Percentiles rank a stretch among this genome's conserved stretches.
Evolutionary conservation across 139 green algal species (phyloP).

Genomic region (Micromonas pusilla): DNA sequence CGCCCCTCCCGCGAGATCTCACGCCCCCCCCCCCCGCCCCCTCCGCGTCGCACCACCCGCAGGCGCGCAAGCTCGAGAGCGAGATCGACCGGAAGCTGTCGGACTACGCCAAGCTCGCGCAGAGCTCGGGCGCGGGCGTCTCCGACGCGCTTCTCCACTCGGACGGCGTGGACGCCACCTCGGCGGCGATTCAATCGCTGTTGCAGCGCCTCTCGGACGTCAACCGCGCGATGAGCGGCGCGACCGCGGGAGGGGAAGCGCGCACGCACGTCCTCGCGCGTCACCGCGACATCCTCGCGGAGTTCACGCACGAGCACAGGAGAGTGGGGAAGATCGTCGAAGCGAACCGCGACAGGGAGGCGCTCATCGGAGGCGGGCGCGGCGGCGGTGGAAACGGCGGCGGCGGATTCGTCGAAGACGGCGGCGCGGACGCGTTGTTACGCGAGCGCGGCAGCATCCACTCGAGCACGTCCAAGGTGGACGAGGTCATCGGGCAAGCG

Average conservation of each 20-base stretch:
- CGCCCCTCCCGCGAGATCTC: neutral
- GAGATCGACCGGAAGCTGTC: slow-evolving; percentile 86
- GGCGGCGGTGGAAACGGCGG: slow-evolving; percentile 36
- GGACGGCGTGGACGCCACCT: slow-evolving; percentile 42
- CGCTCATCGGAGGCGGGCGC: slow-evolving; percentile 54
- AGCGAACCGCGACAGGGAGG: slow-evolving; percentile 55
- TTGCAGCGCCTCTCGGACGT: slow-evolving; percentile 69
- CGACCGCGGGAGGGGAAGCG: slow-evolving; percentile 55
- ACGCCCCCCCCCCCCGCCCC: neutral
- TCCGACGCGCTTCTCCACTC: slow-evolving; percentile 18
- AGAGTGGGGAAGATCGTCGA: slow-evolving; percentile 55
- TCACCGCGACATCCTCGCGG: slow-evolving; percentile 87
- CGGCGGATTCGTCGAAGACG: neutral
- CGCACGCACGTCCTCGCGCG: slow-evolving; percentile 76
- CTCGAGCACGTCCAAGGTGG: slow-evolving; percentile 41
- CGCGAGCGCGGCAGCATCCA: slow-evolving; percentile 65
- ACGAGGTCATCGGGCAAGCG: slow-evolving; percentile 75
- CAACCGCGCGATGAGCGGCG: slow-evolving; percentile 66
- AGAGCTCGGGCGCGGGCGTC: slow-evolving; percentile 41
- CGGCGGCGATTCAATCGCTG: slow-evolving; percentile 65
- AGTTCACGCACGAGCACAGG: slow-evolving; percentile 80
- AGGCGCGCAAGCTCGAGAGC: slow-evolving; percentile 82
- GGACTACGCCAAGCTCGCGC: slow-evolving; percentile 69
- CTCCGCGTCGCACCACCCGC: slow-evolving; percentile 2
- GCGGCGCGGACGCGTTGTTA: slow-evolving; percentile 45